A percentile compares a stretch with the other conserved stretches of the same genome.
phyloP scores from a whole-genome alignment of 495 filamentous ascomycete genomes.

The Penicillium lagena region DNA sequence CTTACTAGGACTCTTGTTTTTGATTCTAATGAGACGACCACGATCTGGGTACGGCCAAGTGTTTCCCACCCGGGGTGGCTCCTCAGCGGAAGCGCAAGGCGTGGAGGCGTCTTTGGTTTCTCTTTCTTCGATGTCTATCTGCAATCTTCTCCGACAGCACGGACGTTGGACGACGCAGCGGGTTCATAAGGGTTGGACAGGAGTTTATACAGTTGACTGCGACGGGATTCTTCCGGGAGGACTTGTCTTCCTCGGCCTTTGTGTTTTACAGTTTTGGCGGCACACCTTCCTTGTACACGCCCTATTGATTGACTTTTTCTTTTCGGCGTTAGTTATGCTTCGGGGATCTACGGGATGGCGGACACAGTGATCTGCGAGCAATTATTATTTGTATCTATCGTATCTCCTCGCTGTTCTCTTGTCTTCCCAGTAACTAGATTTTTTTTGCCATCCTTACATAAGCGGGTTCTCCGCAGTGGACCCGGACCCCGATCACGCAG shows the following conservation, averaged over 20 bases:
- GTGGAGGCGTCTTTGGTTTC: conserved; percentile 11
- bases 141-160: neutral
- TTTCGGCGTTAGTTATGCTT: neutral
- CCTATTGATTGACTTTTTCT: neutral
- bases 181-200: too few species aligned
- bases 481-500: conserved; percentile 17
- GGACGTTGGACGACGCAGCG: neutral
- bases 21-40: neutral
- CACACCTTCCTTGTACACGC: neutral
- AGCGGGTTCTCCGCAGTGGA: conserved; percentile 28
- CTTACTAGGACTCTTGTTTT: conserved; percentile 26
- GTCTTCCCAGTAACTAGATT: neutral
- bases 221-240: neutral
- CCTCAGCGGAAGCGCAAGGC: conserved; percentile 2
- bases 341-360: too few species aligned
- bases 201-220: too few species aligned
- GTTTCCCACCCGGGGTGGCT: too few species aligned
- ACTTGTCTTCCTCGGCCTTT: neutral
- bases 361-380: too few species aligned
- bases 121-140: conserved; percentile 3
- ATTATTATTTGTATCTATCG: too few species aligned
- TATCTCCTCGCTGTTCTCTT: too few species aligned
- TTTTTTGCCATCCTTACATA: conserved; percentile 14
- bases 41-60: too few species aligned
- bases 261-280: neutral